phyloP scores from a whole-genome alignment of 306 rosid genomes.

The Quercus engelmannii region DNA sequence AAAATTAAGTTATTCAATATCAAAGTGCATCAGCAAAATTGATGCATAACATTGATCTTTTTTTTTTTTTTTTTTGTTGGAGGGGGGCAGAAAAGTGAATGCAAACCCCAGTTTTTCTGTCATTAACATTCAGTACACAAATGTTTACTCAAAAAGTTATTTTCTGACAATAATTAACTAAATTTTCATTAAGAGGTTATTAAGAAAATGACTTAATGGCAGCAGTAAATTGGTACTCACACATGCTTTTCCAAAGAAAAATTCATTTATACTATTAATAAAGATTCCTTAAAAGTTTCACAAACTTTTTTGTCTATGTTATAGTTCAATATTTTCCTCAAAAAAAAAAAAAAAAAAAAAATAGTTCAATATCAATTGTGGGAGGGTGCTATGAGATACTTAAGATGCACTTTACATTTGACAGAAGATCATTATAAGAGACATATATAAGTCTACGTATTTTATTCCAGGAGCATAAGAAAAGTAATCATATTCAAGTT shows the following conservation, averaged over 20 bases:
- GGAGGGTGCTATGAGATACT: neutral
- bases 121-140: neutral
- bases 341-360: no score
- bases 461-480: neutral
- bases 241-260: neutral
- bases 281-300: neutral
- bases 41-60: neutral
- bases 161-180: neutral
- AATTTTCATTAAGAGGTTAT: neutral
- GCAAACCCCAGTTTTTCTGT: neutral
- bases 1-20: constrained; percentile 17
- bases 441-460: neutral
- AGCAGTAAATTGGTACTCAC: neutral
- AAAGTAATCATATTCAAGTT: neutral
- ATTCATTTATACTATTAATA: neutral
- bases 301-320: neutral
- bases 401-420: neutral
- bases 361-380: neutral
- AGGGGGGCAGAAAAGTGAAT: no score
- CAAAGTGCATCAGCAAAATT: constrained; percentile 6
- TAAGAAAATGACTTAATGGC: neutral
- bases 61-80: neutral
- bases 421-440: neutral
- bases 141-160: neutral
- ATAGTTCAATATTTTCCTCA: neutral